Evolutionary conservation across 2,329 filamentous ascomycete genomes (phyloP), one percentile per base, ranked within the genome.

Genomic region (Nothopassalora personata): DNA sequence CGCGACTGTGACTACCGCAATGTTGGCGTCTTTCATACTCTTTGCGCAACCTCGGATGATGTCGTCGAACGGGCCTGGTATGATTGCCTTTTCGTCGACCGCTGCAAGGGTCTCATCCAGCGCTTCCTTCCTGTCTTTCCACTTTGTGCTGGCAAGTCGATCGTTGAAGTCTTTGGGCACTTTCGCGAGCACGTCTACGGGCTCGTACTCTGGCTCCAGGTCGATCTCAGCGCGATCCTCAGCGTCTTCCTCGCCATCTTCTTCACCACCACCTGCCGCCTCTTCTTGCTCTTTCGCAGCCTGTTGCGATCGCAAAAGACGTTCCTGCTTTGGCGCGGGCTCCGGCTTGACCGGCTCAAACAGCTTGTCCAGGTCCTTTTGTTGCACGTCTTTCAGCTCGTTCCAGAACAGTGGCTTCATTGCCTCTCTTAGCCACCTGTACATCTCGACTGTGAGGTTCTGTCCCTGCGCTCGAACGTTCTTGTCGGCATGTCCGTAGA

Each of bases 351-450:
- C 84, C 68, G 90, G 91, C 69, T 97, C 94, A 64, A 99, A 99
- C 53, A 96, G 83, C 43, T 92, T 89, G 71, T 99, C 95, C 58
- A 99, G 78, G 71, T 99, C 95, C 62, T 87, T 86, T 74, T 99
- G 94, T 72, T 99, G 94, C 0, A 96, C 93, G 0, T 93, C 89
- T 73, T 99, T 99, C 61, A 99, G 76, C 60, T 99, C 94, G 48
- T 83, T 86, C 92, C 94, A 99, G 73, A 99, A 97, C 75, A 97
- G 88, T 39, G 93, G 91, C 73, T 99, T 99, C 86, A 99, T 97
- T 10, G 93, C 93, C 64, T 99, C 94, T 66, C 93, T 89, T 34
- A 99, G 81, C 94, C 95, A 99, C 75, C 94, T 83, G 75, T 99
- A 99, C 59, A 99, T 84, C 72, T 99, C 95, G 51, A 97, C 90